Evolutionary conservation across 148 eudicot genomes (phyloP).

Genomic region (Fallopia convolvulus): DNA sequence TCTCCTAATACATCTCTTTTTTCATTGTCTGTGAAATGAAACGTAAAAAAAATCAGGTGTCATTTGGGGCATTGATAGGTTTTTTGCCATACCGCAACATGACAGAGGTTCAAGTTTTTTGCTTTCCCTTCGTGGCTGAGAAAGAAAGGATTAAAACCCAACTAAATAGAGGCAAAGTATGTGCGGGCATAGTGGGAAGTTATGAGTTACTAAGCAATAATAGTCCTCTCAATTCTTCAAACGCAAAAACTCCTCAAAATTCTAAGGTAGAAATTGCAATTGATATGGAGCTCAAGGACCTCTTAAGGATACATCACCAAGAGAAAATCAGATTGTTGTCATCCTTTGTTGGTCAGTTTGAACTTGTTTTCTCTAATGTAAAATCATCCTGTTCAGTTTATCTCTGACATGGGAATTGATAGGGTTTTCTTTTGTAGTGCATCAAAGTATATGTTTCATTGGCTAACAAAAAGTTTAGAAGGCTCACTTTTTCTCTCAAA

Average conservation of each 20-base stretch:
- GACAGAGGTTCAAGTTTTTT: conserved; percentile 76
- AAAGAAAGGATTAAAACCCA: conserved; percentile 72
- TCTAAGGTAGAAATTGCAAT: conserved; percentile 36
- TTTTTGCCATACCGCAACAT: conserved; percentile 91
- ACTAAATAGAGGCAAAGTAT: conserved; percentile 65
- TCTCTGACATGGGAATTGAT: conserved; percentile 1
- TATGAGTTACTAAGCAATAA: conserved; percentile 26
- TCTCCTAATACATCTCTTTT: not conserved
- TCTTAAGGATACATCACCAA: conserved; percentile 66
- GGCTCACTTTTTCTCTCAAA: conserved; percentile 66
- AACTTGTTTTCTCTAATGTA: conserved; percentile 9
- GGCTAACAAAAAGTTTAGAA: conserved; percentile 68
- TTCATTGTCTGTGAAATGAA: not conserved
- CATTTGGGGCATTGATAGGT: conserved; percentile 84
- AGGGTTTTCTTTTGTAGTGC: conserved; percentile 37
- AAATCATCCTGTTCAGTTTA: not conserved
- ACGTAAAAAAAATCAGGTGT: conserved; percentile 42
- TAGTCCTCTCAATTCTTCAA: conserved; percentile 23
- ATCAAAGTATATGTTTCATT: conserved; percentile 55
- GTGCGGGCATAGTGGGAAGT: conserved; percentile 52
- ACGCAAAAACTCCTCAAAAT: conserved; percentile 24
- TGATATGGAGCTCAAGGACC: conserved; percentile 79
- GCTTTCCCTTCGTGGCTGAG: conserved; percentile 97
- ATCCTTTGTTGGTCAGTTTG: conserved; percentile 88
- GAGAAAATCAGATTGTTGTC: conserved; percentile 76